Evolutionary conservation across 2,329 filamentous ascomycete genomes (phyloP).

Genomic region (Stenocarpella maydis): DNA sequence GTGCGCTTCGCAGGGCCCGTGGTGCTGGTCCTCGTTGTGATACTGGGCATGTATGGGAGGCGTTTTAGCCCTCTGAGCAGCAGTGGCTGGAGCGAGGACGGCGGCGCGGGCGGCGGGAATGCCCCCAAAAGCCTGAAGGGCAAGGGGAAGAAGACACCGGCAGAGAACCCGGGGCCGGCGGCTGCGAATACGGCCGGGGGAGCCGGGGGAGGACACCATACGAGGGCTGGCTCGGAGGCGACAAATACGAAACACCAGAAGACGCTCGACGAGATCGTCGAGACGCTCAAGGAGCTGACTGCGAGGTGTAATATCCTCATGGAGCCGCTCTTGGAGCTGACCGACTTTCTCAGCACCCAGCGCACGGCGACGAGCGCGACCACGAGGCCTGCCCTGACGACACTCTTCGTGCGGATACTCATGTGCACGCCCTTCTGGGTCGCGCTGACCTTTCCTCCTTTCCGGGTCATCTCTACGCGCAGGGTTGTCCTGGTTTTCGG

Average conservation of each 20-base stretch:
- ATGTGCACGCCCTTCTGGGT: slow-evolving; percentile 91
- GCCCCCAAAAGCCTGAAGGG: slow-evolving; percentile 39
- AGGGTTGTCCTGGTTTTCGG: slow-evolving; percentile 86
- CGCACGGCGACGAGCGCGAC: slow-evolving; percentile 90
- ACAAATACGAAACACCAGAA: slow-evolving; percentile 83
- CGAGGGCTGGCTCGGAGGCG: slow-evolving; percentile 60
- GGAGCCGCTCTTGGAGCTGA: slow-evolving; percentile 87
- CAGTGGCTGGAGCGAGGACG: slow-evolving; percentile 72
- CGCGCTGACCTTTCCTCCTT: slow-evolving; percentile 79
- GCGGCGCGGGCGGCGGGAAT: slow-evolving; percentile 42
- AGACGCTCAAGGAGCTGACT: slow-evolving; percentile 89
- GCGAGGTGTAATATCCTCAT: slow-evolving; percentile 90
- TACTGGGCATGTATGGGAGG: slow-evolving; percentile 90
- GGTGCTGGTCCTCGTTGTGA: slow-evolving; percentile 79
- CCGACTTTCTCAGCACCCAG: slow-evolving; percentile 92
- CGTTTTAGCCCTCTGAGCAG: slow-evolving; percentile 91
- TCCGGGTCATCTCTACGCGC: slow-evolving; percentile 85
- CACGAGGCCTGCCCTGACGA: slow-evolving; percentile 86
- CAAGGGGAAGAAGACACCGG: slow-evolving; percentile 29
- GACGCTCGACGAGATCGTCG: slow-evolving; percentile 95
- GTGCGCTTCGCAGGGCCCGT: slow-evolving; percentile 84
- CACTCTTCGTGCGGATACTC: slow-evolving; percentile 87
- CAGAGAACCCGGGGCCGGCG: slow-evolving; percentile 43
- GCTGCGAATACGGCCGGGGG: slow-evolving; percentile 33
- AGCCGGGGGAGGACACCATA: slow-evolving; percentile 44